Base-by-base conservation (phyloP, 2,329 filamentous ascomycete genomes). In the Xylaria sp. region DNA sequence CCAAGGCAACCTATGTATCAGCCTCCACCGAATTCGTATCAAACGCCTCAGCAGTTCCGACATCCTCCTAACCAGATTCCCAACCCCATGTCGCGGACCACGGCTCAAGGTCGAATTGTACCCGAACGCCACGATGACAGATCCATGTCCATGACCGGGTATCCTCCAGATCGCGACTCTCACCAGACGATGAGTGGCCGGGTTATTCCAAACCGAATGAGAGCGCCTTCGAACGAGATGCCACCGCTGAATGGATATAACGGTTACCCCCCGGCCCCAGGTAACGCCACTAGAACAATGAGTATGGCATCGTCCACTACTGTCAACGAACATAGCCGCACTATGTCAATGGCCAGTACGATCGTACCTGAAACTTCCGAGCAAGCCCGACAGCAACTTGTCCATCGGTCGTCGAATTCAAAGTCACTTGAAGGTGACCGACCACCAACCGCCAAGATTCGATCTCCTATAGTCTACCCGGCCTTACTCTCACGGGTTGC, bases 111-210 rank as follows among this genome's bases (percentile, higher is more conserved):
- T 36, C 89, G 96, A 68, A 85, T 96, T 41, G 94, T 99, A 9
- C 96, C 96, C 1, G 94, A 97, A 77, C 90, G 95, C 62, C 92
- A 94, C 69, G 93, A 97, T 75, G 95, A 98, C 80, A 89, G 96
- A 66, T 90, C 96, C 70, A 98, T 98, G 96, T 97, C 95, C 53
- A 91, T 99, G 91, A 96, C 91, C 5, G 93, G 92, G 10, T 92
- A 93, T 73, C 86, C 90, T 3, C 86, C 91, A 62, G 93, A 97
- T 73, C 86, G 88, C 68, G 91, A 92, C 75, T 84, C 94, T 52
- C 91, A 96, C 79, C 95, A 97, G 80, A 97, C 94, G 6, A 97
- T 95, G 89, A 97, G 93, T 77, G 96, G 96, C 56, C 89, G 96
- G 72, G 86, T 97, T 23, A 97, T 99, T 72, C 96, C 96, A 2